A percentile compares a stretch with the other conserved stretches of the same genome.
These are phyloP conservation scores for Posidonia oceanica DNA, from an alignment of 116 monocot species.

Conservation along the genomic window DNA sequence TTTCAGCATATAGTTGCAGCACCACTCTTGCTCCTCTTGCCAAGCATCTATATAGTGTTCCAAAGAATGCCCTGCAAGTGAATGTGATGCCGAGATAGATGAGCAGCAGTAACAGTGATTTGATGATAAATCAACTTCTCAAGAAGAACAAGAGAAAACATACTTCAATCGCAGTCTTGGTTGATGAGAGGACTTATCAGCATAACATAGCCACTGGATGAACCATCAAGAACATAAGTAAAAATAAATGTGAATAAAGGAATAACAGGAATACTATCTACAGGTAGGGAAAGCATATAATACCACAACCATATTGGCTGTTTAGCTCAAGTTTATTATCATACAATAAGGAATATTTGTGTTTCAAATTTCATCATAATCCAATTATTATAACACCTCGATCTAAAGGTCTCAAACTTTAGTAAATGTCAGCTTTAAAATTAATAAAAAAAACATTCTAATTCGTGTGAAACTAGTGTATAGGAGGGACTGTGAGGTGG, in stretches of 20 bases:
- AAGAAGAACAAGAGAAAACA: conserved; percentile 9
- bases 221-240: background rate
- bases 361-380: no score
- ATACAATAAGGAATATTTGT: no score
- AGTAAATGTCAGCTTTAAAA: no score
- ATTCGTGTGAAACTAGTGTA: no score
- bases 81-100: background rate
- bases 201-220: conserved; percentile 94
- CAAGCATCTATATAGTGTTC: conserved; percentile 83
- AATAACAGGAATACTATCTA: no score
- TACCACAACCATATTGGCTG: no score
- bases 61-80: conserved; percentile 79
- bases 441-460: no score
- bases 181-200: conserved; percentile 87
- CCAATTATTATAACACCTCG: no score
- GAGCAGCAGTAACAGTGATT: background rate
- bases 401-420: no score
- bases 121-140: background rate
- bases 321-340: no score
- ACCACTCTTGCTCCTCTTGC: conserved; percentile 97
- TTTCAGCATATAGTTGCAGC: conserved; percentile 92
- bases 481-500: no score
- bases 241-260: background rate
- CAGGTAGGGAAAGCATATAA: no score
- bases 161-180: conserved; percentile 91